Base-by-base conservation (phyloP, 352 stramenopile species). In the Phytophthora meadii region DNA sequence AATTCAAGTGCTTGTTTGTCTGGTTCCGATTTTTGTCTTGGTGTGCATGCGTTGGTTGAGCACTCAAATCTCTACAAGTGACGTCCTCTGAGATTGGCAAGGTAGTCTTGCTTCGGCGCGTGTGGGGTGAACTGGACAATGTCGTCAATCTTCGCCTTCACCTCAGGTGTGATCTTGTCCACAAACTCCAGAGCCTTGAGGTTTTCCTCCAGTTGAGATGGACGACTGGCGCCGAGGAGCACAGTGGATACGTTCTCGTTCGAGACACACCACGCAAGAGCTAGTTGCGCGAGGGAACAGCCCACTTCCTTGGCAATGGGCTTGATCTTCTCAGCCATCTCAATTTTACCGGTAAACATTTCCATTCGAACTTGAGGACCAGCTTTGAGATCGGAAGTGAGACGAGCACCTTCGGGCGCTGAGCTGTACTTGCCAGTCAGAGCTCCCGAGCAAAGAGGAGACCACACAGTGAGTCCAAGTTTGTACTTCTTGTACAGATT, bases 331-430 rank as follows among this genome's bases (percentile, higher is more conserved):
- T 65, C 47, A 19, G 36, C 47, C 19, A 55, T 34, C n/a, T 14
- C 45, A 39, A 52, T 39, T 14, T 39, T 22, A 14, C 34, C 15
- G 5, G 8, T 37, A 25, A 39, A 52, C 27, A 36, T 52, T 2
- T 52, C 25, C 60, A 51, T 72, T 74, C 46, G 77, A 70, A 40
- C 30, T 45, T 47, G 70, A 56, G 67, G 77, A 72, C 37, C 84
- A 36, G 45, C 74, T 54, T 48, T 68, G 41, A 55, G 76, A 28
- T 58, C 28, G 11, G 45, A 58, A 48, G 56, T 66, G 19, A 61
- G 73, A 66, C 57, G 57, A 19, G 57, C 52, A 22, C 48, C 57
- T 4, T 65, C 56, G 2, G 56, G 12, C 1, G 27, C 36, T 10
- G 22, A 39, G 12, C 56, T 57, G 46, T 56, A 64, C 17, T 64